Evolutionary conservation across 2,329 filamentous ascomycete genomes (phyloP), one percentile per base, ranked within the genome.

Genomic region (Exserohilum turcica): DNA sequence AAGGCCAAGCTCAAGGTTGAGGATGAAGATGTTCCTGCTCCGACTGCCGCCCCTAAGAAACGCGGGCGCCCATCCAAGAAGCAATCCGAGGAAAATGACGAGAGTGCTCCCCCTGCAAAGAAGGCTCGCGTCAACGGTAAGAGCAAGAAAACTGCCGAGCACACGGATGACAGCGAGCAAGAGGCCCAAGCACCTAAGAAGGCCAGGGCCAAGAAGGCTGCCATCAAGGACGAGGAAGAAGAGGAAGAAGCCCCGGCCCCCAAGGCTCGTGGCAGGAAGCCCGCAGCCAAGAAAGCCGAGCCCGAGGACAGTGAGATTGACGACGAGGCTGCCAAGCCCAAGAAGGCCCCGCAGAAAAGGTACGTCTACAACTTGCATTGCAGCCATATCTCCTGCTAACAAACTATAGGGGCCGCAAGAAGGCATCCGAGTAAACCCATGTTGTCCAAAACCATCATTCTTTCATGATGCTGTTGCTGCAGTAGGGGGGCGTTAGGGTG

Each of bases 191-290:
- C 63, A 31, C 61, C 67, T 9, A 70, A 71, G 59, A 77, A 77
- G 58, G 28, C 29, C n/a, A 40, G 40, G 9, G 43, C 43, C 16
- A 58, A 56, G 43, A 58, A 57, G 46, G 51, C 27, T 5, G 48
- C 40, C 13, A 10, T 36, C 16, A 49, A 51, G 39, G 47, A 57
- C 5, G 43, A 59, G 1, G 61, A 70, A 21, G 64, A 50, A 6
- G 48, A 53, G 3, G 45, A 56, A 21, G 52, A 58, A 27, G 48
- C 45, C 2, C 56, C 56, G 2, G 57, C 66, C 15, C 60, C 66
- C 3, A 70, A 71, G 60, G 50, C 57, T 16, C 66, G 59, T 19
- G 58, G 58, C 37, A 73, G 68, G 60, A 75, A 75, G 57, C 56
- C 59, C 3, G 58, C 56, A 32, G 50, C 38, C 27, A 56, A 63